A percentile compares a stretch with the other conserved stretches of the same genome.
phyloP scores from a whole-genome alignment of 2,329 filamentous ascomycete genomes.

The Penicillium sp. region DNA sequence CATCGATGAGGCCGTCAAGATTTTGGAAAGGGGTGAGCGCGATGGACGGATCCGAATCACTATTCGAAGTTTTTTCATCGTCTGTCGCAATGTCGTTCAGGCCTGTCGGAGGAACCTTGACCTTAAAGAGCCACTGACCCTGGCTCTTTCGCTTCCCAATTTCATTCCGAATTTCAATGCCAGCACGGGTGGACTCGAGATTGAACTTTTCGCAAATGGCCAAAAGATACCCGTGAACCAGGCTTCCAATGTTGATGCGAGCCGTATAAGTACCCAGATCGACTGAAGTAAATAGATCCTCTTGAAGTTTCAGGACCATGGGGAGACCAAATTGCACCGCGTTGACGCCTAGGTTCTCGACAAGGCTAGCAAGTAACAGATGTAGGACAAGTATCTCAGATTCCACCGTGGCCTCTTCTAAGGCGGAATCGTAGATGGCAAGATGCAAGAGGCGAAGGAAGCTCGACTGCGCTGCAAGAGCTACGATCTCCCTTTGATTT shows the following conservation, averaged over 20 bases:
- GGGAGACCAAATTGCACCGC: conserved; percentile 74
- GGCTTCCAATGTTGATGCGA: conserved; percentile 75
- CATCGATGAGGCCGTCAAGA: conserved; percentile 67
- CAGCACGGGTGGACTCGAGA: conserved; percentile 67
- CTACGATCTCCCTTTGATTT: conserved; percentile 55
- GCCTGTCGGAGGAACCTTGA: conserved; percentile 67
- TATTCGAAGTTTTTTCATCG: conserved; percentile 33
- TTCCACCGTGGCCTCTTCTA: conserved; percentile 70
- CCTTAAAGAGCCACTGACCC: conserved; percentile 73
- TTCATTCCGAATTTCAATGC: conserved; percentile 70
- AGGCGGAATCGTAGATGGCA: conserved; percentile 81
- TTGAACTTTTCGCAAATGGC: conserved; percentile 72
- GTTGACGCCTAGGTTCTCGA: conserved; percentile 77
- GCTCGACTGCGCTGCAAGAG: conserved; percentile 56
- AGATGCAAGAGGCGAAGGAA: conserved; percentile 83
- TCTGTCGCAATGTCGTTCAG: conserved; percentile 61
- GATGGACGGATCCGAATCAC: conserved; percentile 47
- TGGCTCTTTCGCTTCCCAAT: conserved; percentile 71
- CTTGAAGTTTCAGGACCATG: conserved; percentile 85
- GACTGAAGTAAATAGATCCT: conserved; percentile 60
- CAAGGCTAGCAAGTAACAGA: conserved; percentile 70
- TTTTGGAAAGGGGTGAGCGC: conserved; percentile 72
- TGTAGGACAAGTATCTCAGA: conserved; percentile 75
- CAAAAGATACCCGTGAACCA: conserved; percentile 90
- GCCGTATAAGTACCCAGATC: conserved; percentile 51